Evolutionary conservation across 306 rosid species (phyloP), one percentile per base, ranked within the genome.

Genomic region (Cicer judaicum): DNA sequence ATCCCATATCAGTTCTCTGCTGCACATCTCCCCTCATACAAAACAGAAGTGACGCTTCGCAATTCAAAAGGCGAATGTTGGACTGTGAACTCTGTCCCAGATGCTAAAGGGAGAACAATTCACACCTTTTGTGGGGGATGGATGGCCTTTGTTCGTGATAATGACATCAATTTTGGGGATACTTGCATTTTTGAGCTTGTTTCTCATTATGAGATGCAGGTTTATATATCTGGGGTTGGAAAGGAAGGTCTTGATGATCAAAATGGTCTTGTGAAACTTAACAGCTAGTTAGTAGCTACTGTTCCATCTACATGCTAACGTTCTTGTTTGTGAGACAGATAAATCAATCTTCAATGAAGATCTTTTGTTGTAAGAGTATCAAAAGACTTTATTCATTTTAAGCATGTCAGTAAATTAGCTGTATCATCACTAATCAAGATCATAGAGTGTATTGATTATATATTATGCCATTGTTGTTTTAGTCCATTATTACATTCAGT

Each of bases 81-180:
- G 98, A 83, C 88, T 1, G 98, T 93, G 80, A 93, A 93, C 85
- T 89, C 92, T 43, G 88, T 91, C 48, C 98, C 98, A 47, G 97
- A 91, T 85, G 85, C 97, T 3, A 87, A 89, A 79, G 96, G 96
- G 70, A 81, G 96, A 70, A 73, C 84, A 71, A 86, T 86, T 75
- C 93, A 89, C 85, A 93, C 97, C 8, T 89, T 93, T 75, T 93
- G 98, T 40, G 98, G 98, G 56, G 98, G 98, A 16, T 91, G 98
- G 98, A 83, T 89, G 91, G 89, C 98, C 8, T 93, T 93, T 75
- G 98, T 93, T 74, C 96, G 98, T 8, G 96, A 85, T 59, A 91
- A 93, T 69, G 88, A 87, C 77, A 64, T 91, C 52, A 87, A 91
- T 60, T 75, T 89, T 34, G 97, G 97, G 49, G 98, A 93, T 81